Percentiles rank a stretch among this genome's conserved stretches.
phyloP scores from a whole-genome alignment of 2,329 filamentous ascomycete species.

The Aspergillus terreus region DNA sequence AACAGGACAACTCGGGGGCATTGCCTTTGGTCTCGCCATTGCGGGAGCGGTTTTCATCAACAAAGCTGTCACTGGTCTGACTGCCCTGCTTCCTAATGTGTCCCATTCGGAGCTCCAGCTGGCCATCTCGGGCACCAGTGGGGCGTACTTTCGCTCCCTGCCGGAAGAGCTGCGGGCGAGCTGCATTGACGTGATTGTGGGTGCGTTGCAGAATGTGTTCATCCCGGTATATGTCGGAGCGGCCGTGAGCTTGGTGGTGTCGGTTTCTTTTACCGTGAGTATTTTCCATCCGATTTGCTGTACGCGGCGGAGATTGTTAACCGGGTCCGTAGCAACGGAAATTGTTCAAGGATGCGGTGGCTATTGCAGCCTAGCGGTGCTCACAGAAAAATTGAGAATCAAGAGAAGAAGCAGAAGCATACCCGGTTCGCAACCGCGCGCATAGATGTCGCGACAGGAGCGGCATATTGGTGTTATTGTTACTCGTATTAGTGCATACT shows the following conservation, averaged over 20 bases:
- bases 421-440: background rate
- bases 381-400: background rate
- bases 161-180: background rate
- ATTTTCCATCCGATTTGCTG: background rate
- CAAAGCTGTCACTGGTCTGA: constrained; percentile 6
- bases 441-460: background rate
- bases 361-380: background rate
- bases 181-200: background rate
- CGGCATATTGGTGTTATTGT: background rate
- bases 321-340: background rate
- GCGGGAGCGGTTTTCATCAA: constrained; percentile 13
- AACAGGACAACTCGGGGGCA: constrained; percentile 7
- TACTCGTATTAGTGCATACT: background rate
- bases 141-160: background rate
- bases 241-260: background rate
- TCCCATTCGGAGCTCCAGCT: background rate
- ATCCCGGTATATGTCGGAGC: background rate
- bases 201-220: background rate
- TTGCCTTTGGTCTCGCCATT: constrained; percentile 10
- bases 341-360: background rate
- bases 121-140: background rate
- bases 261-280: background rate
- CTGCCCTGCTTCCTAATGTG: constrained; percentile 7
- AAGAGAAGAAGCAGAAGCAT: background rate
- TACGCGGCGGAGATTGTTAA: background rate